These are phyloP conservation scores for Bruguiera parviflora DNA, from an alignment of 345 rosid genomes.

Conservation along the genomic window DNA sequence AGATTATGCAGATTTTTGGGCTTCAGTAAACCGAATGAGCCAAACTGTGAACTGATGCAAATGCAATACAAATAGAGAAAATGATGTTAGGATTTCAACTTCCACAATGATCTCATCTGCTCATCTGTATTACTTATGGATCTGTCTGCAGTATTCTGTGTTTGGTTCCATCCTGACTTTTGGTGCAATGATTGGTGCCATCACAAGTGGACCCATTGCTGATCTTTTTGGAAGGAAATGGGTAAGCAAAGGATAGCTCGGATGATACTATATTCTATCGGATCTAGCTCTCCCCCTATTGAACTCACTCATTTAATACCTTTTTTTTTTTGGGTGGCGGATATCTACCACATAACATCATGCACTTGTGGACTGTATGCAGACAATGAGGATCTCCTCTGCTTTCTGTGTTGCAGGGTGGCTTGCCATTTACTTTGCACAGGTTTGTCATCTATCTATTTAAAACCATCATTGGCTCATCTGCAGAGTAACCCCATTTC, in stretches of 20 bases:
- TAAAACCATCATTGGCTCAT: slow-evolving; percentile 2
- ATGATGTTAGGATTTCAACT: background rate
- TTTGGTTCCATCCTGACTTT: slow-evolving; percentile 84
- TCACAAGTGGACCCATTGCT: slow-evolving; percentile 78
- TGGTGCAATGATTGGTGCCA: slow-evolving; percentile 97
- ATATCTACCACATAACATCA: slow-evolving; percentile 7
- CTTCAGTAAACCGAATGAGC: too few species aligned
- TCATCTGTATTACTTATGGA: slow-evolving; percentile 8
- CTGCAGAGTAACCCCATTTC: background rate
- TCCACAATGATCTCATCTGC: slow-evolving; percentile 4
- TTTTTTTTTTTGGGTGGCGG: background rate
- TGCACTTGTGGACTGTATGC: slow-evolving; percentile 22
- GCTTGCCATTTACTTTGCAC: slow-evolving; percentile 84
- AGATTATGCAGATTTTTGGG: too few species aligned
- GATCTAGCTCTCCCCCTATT: background rate
- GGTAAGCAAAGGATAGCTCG: slow-evolving; percentile 39
- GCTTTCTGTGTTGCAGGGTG: slow-evolving; percentile 68
- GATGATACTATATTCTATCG: background rate
- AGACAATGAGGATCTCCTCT: slow-evolving; percentile 77
- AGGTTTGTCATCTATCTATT: slow-evolving; percentile 33
- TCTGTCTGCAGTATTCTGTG: slow-evolving; percentile 55
- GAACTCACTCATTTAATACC: background rate
- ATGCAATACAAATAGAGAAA: background rate
- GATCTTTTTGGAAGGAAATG: slow-evolving; percentile 82
- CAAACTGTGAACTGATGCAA: too few species aligned